These are phyloP conservation scores for Thalia dealbata DNA, from an alignment of 176 grass and related monocot genomes.

Conservation along the genomic window DNA sequence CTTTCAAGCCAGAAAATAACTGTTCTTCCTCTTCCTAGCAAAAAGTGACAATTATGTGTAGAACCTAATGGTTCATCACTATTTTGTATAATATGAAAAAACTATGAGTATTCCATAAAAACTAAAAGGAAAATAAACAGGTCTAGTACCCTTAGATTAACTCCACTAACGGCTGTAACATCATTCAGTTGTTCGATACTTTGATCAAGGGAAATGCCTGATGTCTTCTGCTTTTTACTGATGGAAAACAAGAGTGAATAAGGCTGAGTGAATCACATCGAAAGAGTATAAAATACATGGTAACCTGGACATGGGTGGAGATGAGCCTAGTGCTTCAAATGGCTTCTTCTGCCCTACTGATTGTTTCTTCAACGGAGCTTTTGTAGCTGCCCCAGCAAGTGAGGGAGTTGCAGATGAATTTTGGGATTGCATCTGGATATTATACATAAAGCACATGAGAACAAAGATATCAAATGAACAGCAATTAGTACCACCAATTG, in stretches of 20 bases:
- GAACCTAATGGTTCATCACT: constrained; percentile 1
- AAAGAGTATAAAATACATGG: constrained; percentile 12
- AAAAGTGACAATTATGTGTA: not conserved
- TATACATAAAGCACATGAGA: constrained; percentile 1
- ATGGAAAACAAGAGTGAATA: constrained; percentile 6
- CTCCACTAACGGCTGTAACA: constrained; percentile 95
- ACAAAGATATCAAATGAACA: not conserved
- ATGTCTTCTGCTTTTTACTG: constrained; percentile 85
- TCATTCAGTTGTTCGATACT: constrained; percentile 98
- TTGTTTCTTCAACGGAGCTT: constrained; percentile 69
- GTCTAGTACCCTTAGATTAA: constrained; percentile 80
- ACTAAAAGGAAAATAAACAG: not conserved
- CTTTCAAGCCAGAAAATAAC: constrained; percentile 71
- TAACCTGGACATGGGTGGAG: constrained; percentile 66
- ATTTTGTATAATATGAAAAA: not conserved
- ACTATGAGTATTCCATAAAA: not conserved
- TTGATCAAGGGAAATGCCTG: constrained; percentile 78
- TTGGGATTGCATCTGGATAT: constrained; percentile 24
- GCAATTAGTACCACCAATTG: not conserved
- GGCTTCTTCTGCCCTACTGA: constrained; percentile 88
- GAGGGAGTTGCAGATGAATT: constrained; percentile 36
- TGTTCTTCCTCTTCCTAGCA: constrained; percentile 95
- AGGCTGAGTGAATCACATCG: constrained; percentile 8
- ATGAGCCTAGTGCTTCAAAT: constrained; percentile 47
- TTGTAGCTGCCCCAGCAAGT: constrained; percentile 26